These are phyloP conservation scores for Lachancea nothofagi DNA, from an alignment of 805 yeast genomes.

Conservation along the genomic window DNA sequence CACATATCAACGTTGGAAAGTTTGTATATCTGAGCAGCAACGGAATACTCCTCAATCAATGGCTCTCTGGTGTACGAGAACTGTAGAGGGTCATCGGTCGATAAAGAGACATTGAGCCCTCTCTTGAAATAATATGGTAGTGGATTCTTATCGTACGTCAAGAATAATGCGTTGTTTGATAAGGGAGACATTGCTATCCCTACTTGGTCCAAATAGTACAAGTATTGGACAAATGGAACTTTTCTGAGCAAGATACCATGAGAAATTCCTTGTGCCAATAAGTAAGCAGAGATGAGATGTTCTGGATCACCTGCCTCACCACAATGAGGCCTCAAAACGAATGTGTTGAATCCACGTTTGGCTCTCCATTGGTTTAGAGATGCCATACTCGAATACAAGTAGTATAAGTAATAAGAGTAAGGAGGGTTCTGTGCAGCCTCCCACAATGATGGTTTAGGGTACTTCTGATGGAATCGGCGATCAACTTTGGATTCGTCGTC, in stretches of 20 bases:
- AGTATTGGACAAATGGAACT: constrained; percentile 89
- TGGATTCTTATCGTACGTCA: constrained; percentile 96
- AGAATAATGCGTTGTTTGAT: constrained; percentile 90
- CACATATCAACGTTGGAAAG: constrained; percentile 95
- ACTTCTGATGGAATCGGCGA: constrained; percentile 72
- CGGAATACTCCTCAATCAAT: constrained; percentile 93
- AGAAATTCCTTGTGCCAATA: constrained; percentile 86
- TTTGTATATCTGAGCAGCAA: constrained; percentile 96
- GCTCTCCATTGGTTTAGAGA: constrained; percentile 81
- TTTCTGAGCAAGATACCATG: constrained; percentile 93
- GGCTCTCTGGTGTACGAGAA: constrained; percentile 97
- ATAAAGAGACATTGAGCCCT: constrained; percentile 89
- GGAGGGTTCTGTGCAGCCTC: constrained; percentile 79
- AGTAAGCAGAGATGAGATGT: constrained; percentile 83
- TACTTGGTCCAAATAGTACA: constrained; percentile 88
- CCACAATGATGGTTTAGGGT: constrained; percentile 87
- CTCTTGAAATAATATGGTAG: constrained; percentile 84
- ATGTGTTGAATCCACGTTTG: constrained; percentile 71
- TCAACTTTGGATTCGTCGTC: constrained; percentile 96
- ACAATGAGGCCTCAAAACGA: constrained; percentile 95
- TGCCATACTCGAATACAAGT: constrained; percentile 79
- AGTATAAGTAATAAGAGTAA: constrained; percentile 91
- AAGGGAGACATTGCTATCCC: constrained; percentile 98
- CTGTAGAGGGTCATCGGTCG: constrained; percentile 97
- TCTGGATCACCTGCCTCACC: constrained; percentile 99